These are phyloP conservation scores for Parastagonospora nodorum DNA, from an alignment of 2,329 filamentous ascomycete genomes.

Conservation along the genomic window DNA sequence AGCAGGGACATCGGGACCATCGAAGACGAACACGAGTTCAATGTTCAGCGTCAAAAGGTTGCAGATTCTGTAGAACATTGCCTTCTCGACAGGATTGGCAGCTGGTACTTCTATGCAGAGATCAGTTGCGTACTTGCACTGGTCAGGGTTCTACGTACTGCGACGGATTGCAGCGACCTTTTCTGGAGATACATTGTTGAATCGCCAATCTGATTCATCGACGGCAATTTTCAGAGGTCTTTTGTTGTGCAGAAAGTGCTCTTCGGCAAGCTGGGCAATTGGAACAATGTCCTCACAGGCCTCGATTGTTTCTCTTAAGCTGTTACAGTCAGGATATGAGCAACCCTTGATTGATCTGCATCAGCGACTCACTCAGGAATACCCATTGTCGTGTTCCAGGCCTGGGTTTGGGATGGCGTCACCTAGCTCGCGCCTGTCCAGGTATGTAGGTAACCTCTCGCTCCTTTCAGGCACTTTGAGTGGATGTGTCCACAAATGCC, in stretches of 20 bases:
- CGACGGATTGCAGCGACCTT: conserved; percentile 42
- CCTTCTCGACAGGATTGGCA: conserved; percentile 43
- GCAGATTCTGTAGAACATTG: conserved; percentile 48
- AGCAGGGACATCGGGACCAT: conserved; percentile 52
- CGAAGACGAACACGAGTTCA: conserved; percentile 59
- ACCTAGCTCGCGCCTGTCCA: no score
- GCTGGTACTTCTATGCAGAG: conserved; percentile 10
- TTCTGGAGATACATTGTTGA: conserved; percentile 44
- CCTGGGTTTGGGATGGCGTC: no score
- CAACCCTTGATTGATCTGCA: no score
- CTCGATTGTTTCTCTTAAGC: conserved; percentile 22
- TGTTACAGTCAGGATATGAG: neutral
- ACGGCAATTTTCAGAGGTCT: conserved; percentile 48
- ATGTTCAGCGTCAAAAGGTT: conserved; percentile 56
- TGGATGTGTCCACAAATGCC: no score
- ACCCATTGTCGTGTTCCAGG: no score
- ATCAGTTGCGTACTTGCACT: neutral
- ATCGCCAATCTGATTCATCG: conserved; percentile 50
- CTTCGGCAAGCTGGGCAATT: conserved; percentile 43
- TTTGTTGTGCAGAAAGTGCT: conserved; percentile 38
- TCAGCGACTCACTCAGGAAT: no score
- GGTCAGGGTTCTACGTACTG: conserved; percentile 14
- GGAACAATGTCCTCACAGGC: conserved; percentile 37
- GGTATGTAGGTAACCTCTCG: no score
- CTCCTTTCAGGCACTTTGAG: no score